phyloP scores from a whole-genome alignment of 306 rosid species.

The Adenanthera pavonina region DNA sequence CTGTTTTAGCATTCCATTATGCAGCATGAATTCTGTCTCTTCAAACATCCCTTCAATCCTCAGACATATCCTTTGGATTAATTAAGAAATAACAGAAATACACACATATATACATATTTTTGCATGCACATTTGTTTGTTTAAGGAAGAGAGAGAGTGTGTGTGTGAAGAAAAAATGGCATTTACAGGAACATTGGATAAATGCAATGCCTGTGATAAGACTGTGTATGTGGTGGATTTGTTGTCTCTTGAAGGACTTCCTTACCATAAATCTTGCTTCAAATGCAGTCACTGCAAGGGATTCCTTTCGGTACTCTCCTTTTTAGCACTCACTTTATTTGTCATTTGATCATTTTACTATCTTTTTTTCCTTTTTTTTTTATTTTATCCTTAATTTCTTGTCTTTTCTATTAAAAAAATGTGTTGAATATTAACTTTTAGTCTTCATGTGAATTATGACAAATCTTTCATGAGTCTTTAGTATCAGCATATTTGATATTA shows the following conservation, averaged over 20 bases:
- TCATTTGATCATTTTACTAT: neutral
- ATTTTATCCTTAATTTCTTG: neutral
- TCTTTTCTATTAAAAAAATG: neutral
- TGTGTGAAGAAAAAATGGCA: constrained; percentile 44
- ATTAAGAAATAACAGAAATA: constrained; percentile 30
- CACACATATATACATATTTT: neutral
- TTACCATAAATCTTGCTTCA: constrained; percentile 77
- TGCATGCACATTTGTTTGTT: constrained; percentile 4
- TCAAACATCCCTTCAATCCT: constrained; percentile 46
- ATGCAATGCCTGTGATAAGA: constrained; percentile 80
- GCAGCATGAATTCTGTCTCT: constrained; percentile 40
- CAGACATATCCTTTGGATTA: constrained; percentile 27
- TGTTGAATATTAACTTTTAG: too few relatives aligned
- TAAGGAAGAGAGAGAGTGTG: neutral
- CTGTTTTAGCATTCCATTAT: constrained; percentile 48
- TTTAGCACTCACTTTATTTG: too few relatives aligned
- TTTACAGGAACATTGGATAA: constrained; percentile 82
- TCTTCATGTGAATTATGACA: too few relatives aligned
- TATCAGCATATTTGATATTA: too few relatives aligned
- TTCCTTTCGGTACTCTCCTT: constrained; percentile 56
- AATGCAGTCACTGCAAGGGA: constrained; percentile 79
- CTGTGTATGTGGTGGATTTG: constrained; percentile 72
- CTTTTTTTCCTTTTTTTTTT: neutral
- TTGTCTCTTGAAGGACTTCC: constrained; percentile 70
- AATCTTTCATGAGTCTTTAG: too few relatives aligned